These are phyloP conservation scores for Ampelocalamus luodianensis DNA, from an alignment of 176 grass and related monocot genomes.

Conservation along the genomic window DNA sequence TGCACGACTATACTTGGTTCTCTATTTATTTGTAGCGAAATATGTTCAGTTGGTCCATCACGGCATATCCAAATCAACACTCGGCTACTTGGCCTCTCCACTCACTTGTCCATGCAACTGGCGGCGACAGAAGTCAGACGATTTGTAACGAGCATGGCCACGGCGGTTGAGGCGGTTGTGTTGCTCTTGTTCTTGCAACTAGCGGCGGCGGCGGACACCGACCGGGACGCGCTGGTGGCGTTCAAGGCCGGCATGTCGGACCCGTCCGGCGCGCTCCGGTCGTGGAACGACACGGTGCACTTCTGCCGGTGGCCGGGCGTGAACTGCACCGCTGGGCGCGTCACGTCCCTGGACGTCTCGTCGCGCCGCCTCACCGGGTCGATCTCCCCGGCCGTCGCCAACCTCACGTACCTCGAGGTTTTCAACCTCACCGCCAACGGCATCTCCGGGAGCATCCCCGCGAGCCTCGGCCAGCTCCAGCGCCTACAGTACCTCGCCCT, in stretches of 20 bases:
- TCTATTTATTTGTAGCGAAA: too few relatives aligned
- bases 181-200: neutral
- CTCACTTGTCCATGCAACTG: neutral
- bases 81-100: neutral
- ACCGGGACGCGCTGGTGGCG: slow-evolving; percentile 25
- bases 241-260: slow-evolving; percentile 26
- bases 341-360: slow-evolving; percentile 5
- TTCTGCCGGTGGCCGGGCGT: slow-evolving; percentile 34
- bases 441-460: neutral
- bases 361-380: neutral
- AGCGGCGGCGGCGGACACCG: neutral
- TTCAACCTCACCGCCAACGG: slow-evolving; percentile 19
- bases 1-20: too few relatives aligned
- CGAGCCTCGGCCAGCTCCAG: neutral
- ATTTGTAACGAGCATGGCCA: neutral
- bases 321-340: neutral
- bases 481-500: neutral
- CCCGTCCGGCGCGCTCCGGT: neutral
- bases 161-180: neutral
- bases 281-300: slow-evolving; percentile 1
- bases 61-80: neutral
- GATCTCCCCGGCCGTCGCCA: slow-evolving; percentile 7
- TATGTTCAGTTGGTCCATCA: neutral
- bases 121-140: neutral
- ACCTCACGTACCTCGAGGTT: neutral